These are phyloP conservation scores for Fraxinus latifolia DNA, from an alignment of 305 asterid species.

Conservation along the genomic window DNA sequence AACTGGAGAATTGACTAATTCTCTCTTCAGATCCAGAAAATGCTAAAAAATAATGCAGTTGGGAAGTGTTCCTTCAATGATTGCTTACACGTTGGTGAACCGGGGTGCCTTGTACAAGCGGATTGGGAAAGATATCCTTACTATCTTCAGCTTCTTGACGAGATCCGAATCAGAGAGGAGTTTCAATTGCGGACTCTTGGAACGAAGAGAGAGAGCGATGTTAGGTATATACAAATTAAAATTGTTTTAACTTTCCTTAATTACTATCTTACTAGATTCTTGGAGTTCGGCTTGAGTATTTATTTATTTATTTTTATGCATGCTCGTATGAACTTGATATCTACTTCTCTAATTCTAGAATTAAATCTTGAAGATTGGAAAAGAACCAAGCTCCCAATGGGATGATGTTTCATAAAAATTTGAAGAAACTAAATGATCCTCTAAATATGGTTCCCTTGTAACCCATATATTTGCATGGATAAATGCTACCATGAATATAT, in stretches of 20 bases:
- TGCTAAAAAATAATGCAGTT: constrained; percentile 49
- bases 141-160: constrained; percentile 89
- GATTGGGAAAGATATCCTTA: constrained; percentile 90
- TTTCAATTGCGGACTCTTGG: constrained; percentile 81
- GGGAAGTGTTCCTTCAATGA: constrained; percentile 66
- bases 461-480: not conserved
- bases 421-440: not conserved
- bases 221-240: constrained; percentile 50
- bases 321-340: not conserved
- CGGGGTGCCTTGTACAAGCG: constrained; percentile 69
- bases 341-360: not conserved
- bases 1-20: constrained; percentile 11
- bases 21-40: constrained; percentile 56
- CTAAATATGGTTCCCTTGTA: not conserved
- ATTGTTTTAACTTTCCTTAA: not conserved
- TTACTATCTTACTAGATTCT: constrained; percentile 4
- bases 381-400: not conserved
- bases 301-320: not conserved
- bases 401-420: not conserved
- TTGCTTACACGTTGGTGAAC: constrained; percentile 90
- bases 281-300: not conserved
- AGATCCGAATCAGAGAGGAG: constrained; percentile 83
- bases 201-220: constrained; percentile 84
- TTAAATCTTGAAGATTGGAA: not conserved
- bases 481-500: not conserved